Base-by-base conservation (phyloP, 2,329 filamentous ascomycete species). In the Epichloe gansuensis region DNA sequence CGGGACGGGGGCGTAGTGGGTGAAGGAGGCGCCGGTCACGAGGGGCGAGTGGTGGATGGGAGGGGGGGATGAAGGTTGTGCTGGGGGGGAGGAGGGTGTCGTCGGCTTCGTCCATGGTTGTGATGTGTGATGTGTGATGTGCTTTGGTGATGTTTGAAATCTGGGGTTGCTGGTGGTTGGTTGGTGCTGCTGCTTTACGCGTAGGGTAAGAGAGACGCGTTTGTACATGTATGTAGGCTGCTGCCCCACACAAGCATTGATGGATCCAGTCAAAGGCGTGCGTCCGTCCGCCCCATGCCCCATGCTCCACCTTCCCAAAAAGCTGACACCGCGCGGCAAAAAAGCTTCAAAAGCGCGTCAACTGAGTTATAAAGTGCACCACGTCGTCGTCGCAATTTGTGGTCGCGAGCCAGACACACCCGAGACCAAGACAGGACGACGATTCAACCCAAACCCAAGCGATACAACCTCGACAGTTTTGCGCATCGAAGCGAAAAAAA, bases 1-100 rank as follows among this genome's bases (percentile, higher is more conserved):
- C 1, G 87, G 87, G 1, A 87, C 74, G 15, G 79, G 72, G 0
- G 85, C 87, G 71, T 82, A 87, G 68, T 89, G 78, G 11, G 78
- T 75, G 70, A 87, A 89, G 41, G 85, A 83, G 46, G 75, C 74
- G 64, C 86, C 86, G 41, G 74, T 64, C 59, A 86, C 70, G 55
- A 89, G 74, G 40, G 70, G 64, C 17, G 69, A 51, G 45, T 64
- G 62, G 67, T 84, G 70, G 59, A 90, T 75, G 15, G 15, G 84
- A 89, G 87, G 86, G 13, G 86, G 13, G 84, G 56, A 86, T 70
- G 68, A 84, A 88, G 44, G 56, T 54, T 41, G 58, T 45, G 49
- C 27, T 36, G 12, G 39, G 23, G 17, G 5, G 12, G 39, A 15
- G 17, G 5, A 3, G 7, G 4, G 6, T 31, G 9, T 39, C 38